phyloP scores from a whole-genome alignment of 2,329 filamentous ascomycete species.

The Meredithiella fracta region DNA sequence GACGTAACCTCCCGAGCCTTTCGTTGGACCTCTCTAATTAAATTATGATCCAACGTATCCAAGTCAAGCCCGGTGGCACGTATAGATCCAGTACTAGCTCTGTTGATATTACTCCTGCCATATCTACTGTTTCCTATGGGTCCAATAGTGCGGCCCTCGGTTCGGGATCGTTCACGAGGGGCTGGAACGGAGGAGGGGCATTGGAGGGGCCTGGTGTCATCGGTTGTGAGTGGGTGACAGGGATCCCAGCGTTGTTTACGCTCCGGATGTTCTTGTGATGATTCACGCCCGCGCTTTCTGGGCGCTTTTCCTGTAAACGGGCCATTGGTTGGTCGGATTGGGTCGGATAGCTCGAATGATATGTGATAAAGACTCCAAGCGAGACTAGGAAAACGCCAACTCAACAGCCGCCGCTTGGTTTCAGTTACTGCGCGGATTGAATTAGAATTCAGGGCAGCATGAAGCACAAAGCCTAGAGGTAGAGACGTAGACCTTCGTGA shows the following conservation, averaged over 20 bases:
- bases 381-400: too few relatives aligned
- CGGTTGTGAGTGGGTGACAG: background rate
- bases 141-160: slow-evolving; percentile 6
- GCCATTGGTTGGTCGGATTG: too few relatives aligned
- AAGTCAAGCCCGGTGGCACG: slow-evolving; percentile 29
- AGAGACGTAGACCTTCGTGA: too few relatives aligned
- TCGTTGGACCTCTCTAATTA: slow-evolving; percentile 35
- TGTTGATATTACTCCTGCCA: background rate
- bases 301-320: background rate
- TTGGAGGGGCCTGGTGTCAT: background rate
- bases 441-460: too few relatives aligned
- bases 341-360: too few relatives aligned
- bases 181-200: slow-evolving; percentile 1
- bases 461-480: too few relatives aligned
- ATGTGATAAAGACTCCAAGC: too few relatives aligned
- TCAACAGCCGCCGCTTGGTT: too few relatives aligned
- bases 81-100: slow-evolving; percentile 14
- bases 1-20: slow-evolving; percentile 28
- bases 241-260: background rate
- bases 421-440: too few relatives aligned
- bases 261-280: background rate
- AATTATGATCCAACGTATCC: slow-evolving; percentile 33
- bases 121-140: slow-evolving; percentile 11
- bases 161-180: slow-evolving; percentile 10
- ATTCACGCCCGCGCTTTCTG: background rate